phyloP scores from a whole-genome alignment of 176 grass and related monocot species.

The Carex kokanica region DNA sequence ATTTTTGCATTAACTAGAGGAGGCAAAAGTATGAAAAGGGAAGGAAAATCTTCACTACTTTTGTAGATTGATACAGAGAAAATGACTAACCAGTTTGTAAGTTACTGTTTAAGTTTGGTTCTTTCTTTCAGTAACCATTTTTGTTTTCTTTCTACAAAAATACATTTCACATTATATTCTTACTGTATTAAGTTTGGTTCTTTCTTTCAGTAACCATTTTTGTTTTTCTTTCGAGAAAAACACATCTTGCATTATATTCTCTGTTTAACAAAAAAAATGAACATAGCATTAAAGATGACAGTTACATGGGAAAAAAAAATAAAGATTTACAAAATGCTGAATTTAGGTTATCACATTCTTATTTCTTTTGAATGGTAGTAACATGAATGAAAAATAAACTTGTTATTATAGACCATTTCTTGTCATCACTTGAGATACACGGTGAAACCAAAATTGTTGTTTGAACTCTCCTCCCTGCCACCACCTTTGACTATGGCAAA shows the following conservation, averaged over 20 bases:
- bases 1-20: neutral
- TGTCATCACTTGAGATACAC: slow-evolving; percentile 48
- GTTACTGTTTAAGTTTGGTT: neutral
- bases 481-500: slow-evolving; percentile 38
- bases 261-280: neutral
- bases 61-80: neutral
- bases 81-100: neutral
- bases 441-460: slow-evolving; percentile 37
- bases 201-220: slow-evolving; percentile 14
- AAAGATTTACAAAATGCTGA: neutral
- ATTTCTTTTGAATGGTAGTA: neutral
- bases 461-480: neutral
- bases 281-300: neutral
- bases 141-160: neutral
- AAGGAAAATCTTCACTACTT: neutral
- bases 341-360: neutral
- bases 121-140: slow-evolving; percentile 9
- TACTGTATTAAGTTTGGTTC: neutral
- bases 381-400: neutral
- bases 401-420: neutral
- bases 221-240: neutral
- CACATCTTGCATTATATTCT: neutral
- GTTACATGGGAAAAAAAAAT: neutral
- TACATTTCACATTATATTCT: neutral
- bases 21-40: neutral